phyloP scores from a whole-genome alignment of 1,284 basidiomycete species.

The Sphaerobolus stellatus region DNA sequence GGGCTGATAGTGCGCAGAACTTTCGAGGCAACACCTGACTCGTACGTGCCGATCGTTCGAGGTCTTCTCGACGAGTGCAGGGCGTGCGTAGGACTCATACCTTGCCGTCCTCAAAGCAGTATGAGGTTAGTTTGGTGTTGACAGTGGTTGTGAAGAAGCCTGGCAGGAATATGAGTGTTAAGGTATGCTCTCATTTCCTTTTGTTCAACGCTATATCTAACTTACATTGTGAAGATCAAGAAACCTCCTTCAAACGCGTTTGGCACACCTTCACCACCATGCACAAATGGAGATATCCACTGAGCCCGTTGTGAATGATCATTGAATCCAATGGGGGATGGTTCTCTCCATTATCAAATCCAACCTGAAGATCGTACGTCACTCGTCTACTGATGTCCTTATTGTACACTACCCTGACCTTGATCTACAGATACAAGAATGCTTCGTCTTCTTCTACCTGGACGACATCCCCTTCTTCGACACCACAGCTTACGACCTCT shows the following conservation, averaged over 20 bases:
- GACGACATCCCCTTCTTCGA: conserved; percentile 97
- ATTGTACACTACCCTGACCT: too few species aligned
- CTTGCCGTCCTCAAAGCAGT: too few species aligned
- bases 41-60: too few species aligned
- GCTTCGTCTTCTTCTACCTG: conserved; percentile 94
- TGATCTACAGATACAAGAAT: conserved; percentile 92
- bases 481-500: conserved; percentile 59
- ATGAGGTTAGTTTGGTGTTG: conserved; percentile 85
- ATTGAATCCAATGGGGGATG: conserved; percentile 91
- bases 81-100: too few species aligned
- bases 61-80: too few species aligned
- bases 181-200: conserved; percentile 36
- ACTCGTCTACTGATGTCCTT: background rate
- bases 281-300: conserved; percentile 85
- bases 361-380: conserved; percentile 53
- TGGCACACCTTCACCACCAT: conserved; percentile 98
- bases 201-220: background rate
- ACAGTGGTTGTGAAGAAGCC: conserved; percentile 85
- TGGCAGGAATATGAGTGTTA: conserved; percentile 87
- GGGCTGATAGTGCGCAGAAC: too few species aligned
- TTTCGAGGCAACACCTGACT: too few species aligned
- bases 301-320: conserved; percentile 90
- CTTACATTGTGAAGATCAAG: conserved; percentile 57
- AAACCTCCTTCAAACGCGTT: conserved; percentile 90
- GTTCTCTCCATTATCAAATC: conserved; percentile 89